phyloP scores from a whole-genome alignment of 768 basidiomycete species.

The Dioszegia crocea region DNA sequence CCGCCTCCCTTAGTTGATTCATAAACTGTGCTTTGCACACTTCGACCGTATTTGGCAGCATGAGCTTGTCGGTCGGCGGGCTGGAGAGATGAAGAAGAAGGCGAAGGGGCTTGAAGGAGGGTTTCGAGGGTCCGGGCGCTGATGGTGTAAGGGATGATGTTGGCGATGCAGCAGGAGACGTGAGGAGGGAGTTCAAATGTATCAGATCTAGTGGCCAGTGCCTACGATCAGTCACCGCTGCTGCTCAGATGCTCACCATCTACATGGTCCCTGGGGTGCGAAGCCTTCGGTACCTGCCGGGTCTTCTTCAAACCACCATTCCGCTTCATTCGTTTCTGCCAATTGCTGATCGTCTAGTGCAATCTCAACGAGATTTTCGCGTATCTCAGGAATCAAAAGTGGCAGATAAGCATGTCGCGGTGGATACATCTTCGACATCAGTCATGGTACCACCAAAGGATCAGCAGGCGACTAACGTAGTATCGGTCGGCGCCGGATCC shows the following conservation, averaged over 20 bases:
- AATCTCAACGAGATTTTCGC: conserved; percentile 81
- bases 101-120: conserved; percentile 55
- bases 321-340: conserved; percentile 72
- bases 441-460: not conserved
- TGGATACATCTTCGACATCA: conserved; percentile 55
- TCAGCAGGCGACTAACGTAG: conserved; percentile 53
- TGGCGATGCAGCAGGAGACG: conserved; percentile 14
- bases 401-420: conserved; percentile 91
- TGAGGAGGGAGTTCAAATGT: conserved; percentile 59
- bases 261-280: conserved; percentile 49
- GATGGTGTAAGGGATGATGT: conserved; percentile 53
- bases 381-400: conserved; percentile 79
- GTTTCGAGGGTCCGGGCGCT: conserved; percentile 53
- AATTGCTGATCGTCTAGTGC: conserved; percentile 83
- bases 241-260: conserved; percentile 63
- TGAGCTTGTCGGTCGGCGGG: conserved; percentile 78
- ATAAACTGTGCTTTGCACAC: conserved; percentile 90
- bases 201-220: conserved; percentile 97
- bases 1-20: conserved; percentile 93
- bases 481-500: conserved; percentile 89
- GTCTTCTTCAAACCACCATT: conserved; percentile 92
- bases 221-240: conserved; percentile 55
- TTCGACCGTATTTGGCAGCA: conserved; percentile 73
- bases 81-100: conserved; percentile 80
- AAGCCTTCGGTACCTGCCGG: conserved; percentile 23